Evolutionary conservation across 345 rosid genomes (phyloP).

Genomic region (Eutrema yunnanense): DNA sequence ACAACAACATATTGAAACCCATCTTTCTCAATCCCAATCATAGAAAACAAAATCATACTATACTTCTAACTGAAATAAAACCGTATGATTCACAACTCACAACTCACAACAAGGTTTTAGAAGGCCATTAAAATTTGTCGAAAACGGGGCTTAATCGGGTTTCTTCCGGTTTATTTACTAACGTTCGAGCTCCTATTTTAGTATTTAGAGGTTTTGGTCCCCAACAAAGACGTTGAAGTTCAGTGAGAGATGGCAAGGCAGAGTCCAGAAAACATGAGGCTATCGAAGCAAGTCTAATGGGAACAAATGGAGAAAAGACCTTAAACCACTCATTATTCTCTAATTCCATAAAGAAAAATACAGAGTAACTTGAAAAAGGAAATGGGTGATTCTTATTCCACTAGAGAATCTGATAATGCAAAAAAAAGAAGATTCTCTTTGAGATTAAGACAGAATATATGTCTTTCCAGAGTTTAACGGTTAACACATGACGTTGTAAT

Average conservation of each 20-base stretch:
- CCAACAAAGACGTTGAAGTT: conserved; percentile 9
- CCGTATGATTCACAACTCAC: background rate
- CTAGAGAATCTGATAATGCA: conserved; percentile 27
- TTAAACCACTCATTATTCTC: conserved; percentile 27
- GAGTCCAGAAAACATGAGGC: background rate
- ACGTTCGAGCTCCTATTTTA: background rate
- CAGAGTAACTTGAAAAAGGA: conserved; percentile 12
- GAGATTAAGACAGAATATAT: conserved; percentile 27
- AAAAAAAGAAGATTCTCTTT: conserved; percentile 23
- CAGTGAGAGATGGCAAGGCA: conserved; percentile 12
- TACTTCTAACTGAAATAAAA: conserved; percentile 4
- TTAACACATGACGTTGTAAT: conserved; percentile 19
- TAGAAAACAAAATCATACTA: background rate
- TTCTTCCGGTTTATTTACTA: background rate
- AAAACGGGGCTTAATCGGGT: background rate
- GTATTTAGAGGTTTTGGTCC: background rate
- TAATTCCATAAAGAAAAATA: background rate
- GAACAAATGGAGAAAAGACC: conserved; percentile 12
- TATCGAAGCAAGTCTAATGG: conserved; percentile 11
- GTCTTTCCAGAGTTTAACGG: conserved; percentile 28
- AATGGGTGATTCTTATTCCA: conserved; percentile 30
- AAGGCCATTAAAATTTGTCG: background rate
- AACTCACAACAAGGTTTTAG: background rate
- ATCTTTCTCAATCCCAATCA: conserved; percentile 12
- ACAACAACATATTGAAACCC: background rate